These are phyloP conservation scores for Fonsecaea monophora DNA, from an alignment of 2,329 filamentous ascomycete species.

Conservation along the genomic window DNA sequence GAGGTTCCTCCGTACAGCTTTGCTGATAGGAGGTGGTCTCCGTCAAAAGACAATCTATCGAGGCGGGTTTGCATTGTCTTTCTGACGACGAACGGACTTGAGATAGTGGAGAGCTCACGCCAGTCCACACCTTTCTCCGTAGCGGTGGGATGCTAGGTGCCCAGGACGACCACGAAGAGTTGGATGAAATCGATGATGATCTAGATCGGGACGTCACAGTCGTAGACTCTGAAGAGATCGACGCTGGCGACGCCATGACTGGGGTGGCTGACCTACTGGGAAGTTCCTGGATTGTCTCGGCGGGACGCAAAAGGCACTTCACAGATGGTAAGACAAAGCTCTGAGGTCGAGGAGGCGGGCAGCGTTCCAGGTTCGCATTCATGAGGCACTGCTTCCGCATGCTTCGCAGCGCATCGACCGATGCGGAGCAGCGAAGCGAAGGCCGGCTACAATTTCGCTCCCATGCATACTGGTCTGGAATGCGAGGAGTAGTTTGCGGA, in stretches of 20 bases:
- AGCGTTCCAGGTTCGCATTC: conserved; percentile 63
- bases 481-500: conserved; percentile 67
- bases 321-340: conserved; percentile 23
- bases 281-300: conserved; percentile 32
- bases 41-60: not conserved
- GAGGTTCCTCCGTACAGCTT: conserved; percentile 24
- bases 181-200: conserved; percentile 57
- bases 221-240: conserved; percentile 67
- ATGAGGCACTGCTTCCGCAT: conserved; percentile 61
- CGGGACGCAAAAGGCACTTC: conserved; percentile 33
- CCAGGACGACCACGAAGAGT: conserved; percentile 43
- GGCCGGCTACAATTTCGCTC: conserved; percentile 61
- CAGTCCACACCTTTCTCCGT: conserved; percentile 6
- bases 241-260: conserved; percentile 62
- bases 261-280: conserved; percentile 29
- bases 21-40: conserved; percentile 15
- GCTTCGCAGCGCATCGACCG: conserved; percentile 65
- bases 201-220: conserved; percentile 63
- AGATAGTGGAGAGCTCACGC: conserved; percentile 26
- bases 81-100: conserved; percentile 24
- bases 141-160: conserved; percentile 24
- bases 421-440: conserved; percentile 62
- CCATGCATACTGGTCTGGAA: conserved; percentile 25
- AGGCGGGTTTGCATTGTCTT: conserved; percentile 2
- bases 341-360: conserved; percentile 47